A percentile compares a stretch with the other conserved stretches of the same genome.
phyloP scores from a whole-genome alignment of 495 filamentous ascomycete genomes.

The Aspergillus carlsbadensis region DNA sequence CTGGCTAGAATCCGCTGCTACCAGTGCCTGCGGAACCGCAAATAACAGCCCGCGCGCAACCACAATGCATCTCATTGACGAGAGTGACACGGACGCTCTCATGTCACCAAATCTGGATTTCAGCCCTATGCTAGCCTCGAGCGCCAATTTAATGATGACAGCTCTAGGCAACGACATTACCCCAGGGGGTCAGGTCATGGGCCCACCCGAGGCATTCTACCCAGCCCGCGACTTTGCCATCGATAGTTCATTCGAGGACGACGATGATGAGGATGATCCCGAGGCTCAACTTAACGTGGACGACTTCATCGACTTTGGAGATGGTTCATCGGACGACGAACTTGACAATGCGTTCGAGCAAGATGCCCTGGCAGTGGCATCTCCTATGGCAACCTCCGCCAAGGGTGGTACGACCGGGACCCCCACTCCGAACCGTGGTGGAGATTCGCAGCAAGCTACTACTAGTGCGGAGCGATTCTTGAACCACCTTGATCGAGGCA shows the following conservation, averaged over 20 bases:
- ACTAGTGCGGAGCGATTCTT: conserved; percentile 58
- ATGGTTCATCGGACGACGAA: conserved; percentile 57
- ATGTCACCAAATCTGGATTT: conserved; percentile 46
- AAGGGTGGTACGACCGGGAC: conserved; percentile 40
- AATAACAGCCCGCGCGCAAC: conserved; percentile 53
- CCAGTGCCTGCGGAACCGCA: conserved; percentile 51
- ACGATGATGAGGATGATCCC: conserved; percentile 65
- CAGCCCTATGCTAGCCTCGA: conserved; percentile 63
- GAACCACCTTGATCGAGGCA: conserved; percentile 65
- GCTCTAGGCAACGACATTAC: conserved; percentile 57
- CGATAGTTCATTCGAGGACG: conserved; percentile 53
- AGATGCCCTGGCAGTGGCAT: conserved; percentile 36
- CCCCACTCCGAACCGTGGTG: conserved; percentile 51
- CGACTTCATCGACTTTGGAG: conserved; percentile 70
- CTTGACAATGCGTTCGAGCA: conserved; percentile 40
- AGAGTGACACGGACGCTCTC: conserved; percentile 52
- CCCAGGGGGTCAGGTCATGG: conserved; percentile 64
- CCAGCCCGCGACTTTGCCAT: conserved; percentile 60
- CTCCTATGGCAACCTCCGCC: conserved; percentile 35
- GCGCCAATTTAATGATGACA: conserved; percentile 75
- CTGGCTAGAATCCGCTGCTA: conserved; percentile 48
- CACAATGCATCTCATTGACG: conserved; percentile 48
- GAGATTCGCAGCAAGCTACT: conserved; percentile 48
- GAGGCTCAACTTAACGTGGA: conserved; percentile 64
- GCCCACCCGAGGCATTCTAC: conserved; percentile 76